Evolutionary conservation across 768 basidiomycete species (phyloP), one percentile per base, ranked within the genome.

Genomic region (Lentinula guzmanii): DNA sequence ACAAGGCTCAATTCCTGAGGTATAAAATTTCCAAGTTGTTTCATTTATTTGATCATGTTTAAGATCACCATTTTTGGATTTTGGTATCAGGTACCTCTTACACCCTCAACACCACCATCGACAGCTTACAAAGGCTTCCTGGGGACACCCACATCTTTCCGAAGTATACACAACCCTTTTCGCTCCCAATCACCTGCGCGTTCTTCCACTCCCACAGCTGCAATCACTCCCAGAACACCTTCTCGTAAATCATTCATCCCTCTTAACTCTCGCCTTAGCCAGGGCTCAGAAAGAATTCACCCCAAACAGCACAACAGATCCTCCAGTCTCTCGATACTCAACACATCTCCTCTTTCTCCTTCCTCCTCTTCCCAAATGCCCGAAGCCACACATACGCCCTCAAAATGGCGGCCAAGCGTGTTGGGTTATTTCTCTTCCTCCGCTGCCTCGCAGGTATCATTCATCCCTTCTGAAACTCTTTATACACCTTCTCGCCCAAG

Each of bases 381-480:
- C 45, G 43, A 62, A 63, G 42, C 39, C 65, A 54, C 42, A 56
- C 65, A 71, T 50, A 69, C 73, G 31, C 67, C 75, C 10, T 76
- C 82, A 54, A 81, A 74, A 71, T 86, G 83, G 82, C 79, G 85
- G n/a, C 86, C 88, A 10, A 84, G 80, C 63, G 81, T 90, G 24
- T 71, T 88, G 24, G 85, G 83, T 5, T 83, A 89, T 65, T 89
- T 89, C 67, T 74, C 80, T 33, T 78, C 82, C 59, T 66, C 78
- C 57, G 78, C 83, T 55, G 69, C 74, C 34, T 74, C 81, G 46
- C 80, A 78, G 67, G 64, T 74, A 53, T 81, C 72, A 55, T 68
- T 77, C 53, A 70, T 74, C 48, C 75, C 78, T 34, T 77, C 79
- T 16, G 82, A 79, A 51, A 71, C 72, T 15, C 63, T 66, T 8